Percentiles rank a stretch among this genome's conserved stretches.
phyloP scores from a whole-genome alignment of 768 basidiomycete genomes.

The Ramaria sp. region DNA sequence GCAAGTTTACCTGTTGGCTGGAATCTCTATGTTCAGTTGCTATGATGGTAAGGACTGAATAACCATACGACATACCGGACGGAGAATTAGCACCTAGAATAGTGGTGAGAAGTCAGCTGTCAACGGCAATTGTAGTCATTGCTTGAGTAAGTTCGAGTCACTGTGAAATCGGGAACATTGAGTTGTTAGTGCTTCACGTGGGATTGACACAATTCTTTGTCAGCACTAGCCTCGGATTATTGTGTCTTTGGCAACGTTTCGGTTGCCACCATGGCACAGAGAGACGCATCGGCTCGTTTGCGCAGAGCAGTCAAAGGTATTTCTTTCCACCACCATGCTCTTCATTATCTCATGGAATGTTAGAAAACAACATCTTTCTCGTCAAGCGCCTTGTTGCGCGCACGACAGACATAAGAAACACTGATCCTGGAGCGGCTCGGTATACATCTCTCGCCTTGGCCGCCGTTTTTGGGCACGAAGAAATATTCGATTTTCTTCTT shows the following conservation, averaged over 20 bases:
- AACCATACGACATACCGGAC: slow-evolving; percentile 44
- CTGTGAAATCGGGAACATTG: too few species aligned
- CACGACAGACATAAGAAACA: slow-evolving; percentile 77
- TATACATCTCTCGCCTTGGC: slow-evolving; percentile 91
- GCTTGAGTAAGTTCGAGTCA: background rate
- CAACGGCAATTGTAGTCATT: background rate
- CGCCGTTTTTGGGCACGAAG: slow-evolving; percentile 77
- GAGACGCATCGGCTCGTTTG: slow-evolving; percentile 63
- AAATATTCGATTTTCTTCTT: slow-evolving; percentile 87
- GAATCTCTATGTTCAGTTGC: slow-evolving; percentile 98
- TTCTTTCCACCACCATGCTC: slow-evolving; percentile 6
- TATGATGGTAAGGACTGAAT: slow-evolving; percentile 22
- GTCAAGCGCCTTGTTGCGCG: slow-evolving; percentile 80
- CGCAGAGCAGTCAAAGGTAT: slow-evolving; percentile 73
- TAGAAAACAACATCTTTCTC: slow-evolving; percentile 92
- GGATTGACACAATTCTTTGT: background rate
- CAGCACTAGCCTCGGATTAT: background rate
- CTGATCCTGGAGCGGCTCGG: slow-evolving; percentile 62
- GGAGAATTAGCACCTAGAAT: too few species aligned
- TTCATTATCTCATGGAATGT: slow-evolving; percentile 8
- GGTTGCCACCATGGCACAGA: slow-evolving; percentile 58
- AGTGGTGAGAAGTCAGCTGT: background rate
- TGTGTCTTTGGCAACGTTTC: background rate
- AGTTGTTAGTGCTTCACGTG: background rate
- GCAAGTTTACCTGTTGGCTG: slow-evolving; percentile 70